phyloP scores from a whole-genome alignment of 139 green algal species.

The Micromonas pusilla region DNA sequence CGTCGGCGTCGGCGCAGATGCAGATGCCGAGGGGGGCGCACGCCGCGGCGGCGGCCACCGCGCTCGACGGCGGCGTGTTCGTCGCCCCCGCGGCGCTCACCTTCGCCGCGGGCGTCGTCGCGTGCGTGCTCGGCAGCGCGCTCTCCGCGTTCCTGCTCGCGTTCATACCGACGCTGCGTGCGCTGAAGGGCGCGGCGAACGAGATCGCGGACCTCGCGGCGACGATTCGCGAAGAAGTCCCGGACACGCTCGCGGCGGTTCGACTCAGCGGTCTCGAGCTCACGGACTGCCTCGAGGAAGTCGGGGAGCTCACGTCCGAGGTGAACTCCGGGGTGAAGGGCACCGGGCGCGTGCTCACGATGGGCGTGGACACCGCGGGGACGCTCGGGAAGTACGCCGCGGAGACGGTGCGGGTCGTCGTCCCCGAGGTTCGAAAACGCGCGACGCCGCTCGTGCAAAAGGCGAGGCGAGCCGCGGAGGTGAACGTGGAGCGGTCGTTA shows the following conservation, averaged over 20 bases:
- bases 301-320: conserved; percentile 16
- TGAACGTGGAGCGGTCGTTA: not conserved
- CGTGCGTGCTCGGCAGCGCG: not conserved
- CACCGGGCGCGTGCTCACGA: not conserved
- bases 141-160: not conserved
- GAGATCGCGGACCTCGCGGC: conserved; percentile 7
- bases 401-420: not conserved
- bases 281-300: conserved; percentile 12
- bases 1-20: no score
- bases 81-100: not conserved
- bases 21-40: no score
- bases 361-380: not conserved
- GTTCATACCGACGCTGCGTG: conserved; percentile 6
- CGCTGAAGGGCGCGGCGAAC: not conserved
- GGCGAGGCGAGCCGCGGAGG: not conserved
- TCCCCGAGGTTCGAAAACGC: not conserved
- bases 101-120: not conserved
- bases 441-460: not conserved
- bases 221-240: conserved; percentile 13
- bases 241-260: conserved; percentile 25
- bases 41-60: not conserved
- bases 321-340: not conserved
- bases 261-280: conserved; percentile 20
- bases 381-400: not conserved
- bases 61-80: no score